Conservation (phyloP, 345 rosid genomes). For the Lenwebbia sp. region DNA sequence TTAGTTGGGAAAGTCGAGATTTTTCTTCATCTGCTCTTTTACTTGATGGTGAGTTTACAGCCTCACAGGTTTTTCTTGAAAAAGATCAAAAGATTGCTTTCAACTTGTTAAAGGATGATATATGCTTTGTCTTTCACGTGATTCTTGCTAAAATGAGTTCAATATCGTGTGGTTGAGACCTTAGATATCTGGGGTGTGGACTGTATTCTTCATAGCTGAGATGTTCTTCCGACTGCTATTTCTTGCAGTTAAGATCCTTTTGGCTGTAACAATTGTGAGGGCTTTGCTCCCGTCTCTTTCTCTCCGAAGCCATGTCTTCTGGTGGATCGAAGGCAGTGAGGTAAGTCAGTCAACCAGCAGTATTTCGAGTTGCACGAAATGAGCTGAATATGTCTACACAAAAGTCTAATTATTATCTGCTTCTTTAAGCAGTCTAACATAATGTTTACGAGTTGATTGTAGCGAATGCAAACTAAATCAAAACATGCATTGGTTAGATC, state of each 20-base stretch:
- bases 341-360: not conserved
- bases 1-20: not conserved
- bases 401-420: not conserved
- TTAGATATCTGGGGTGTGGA: not conserved
- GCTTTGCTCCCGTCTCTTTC: not conserved
- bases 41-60: not conserved
- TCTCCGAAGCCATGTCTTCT: slow-evolving; percentile 14
- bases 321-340: slow-evolving; percentile 15
- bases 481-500: not conserved
- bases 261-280: not conserved
- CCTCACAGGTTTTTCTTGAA: not conserved
- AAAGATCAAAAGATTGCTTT: not conserved
- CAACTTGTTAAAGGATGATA: not conserved
- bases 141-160: not conserved
- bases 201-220: not conserved
- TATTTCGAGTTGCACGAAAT: not conserved
- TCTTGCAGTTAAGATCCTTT: slow-evolving; percentile 4
- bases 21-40: not conserved
- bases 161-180: slow-evolving; percentile 1
- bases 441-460: not conserved
- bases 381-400: not conserved
- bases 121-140: slow-evolving; percentile 1
- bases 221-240: not conserved
- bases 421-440: not conserved
- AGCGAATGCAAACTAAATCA: not conserved